Base-by-base conservation (phyloP, 164 flowering plant species). In the Hamamelis virginiana region DNA sequence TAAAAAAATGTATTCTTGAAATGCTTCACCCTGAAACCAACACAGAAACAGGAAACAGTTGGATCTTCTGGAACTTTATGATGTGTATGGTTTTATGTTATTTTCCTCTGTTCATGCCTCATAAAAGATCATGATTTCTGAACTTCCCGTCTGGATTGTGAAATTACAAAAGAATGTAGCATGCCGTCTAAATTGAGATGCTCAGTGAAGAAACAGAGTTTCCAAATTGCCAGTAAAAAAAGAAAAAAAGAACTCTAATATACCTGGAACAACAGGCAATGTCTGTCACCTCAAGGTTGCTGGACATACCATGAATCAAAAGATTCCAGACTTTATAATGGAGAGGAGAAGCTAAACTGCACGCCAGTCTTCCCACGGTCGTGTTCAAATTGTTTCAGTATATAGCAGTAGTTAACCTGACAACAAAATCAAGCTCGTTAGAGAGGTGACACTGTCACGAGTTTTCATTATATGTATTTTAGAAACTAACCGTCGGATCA, bases 371-470 rank as follows among this genome's bases (percentile, higher is more conserved):
- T 95, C 71, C 91, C 97, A 26, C 69, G 85, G 44, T 92, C 97
- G 65, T 87, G 71, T 50, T 83, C 94, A 13, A 67, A 72, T 76
- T 91, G 89, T 69, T 75, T 88, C 76, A 91, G 59, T 68, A 95
- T 82, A 81, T 87, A 79, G 80, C 95, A 92, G 79, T 89, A 95
- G 74, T 95, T 95, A 53, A 89, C 79, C 98, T 94, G 89, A 50
- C 57, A 73, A 61, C 26, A 59, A 66, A 59, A 69, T 48, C 52
- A 70, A 43, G 14, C 10, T 23, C n/a, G 33, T 74, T 13, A 71
- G 71, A 33, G 26, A 59, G n/a, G n/a, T n/a, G n/a, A n/a, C n/a
- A n/a, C n/a, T n/a, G n/a, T n/a, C n/a, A n/a, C n/a, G n/a, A n/a
- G n/a, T n/a, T n/a, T n/a, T n/a, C n/a, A n/a, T n/a, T n/a, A n/a